Conservation (phyloP, 768 basidiomycete species). For the Tricholoma saponaceum region DNA sequence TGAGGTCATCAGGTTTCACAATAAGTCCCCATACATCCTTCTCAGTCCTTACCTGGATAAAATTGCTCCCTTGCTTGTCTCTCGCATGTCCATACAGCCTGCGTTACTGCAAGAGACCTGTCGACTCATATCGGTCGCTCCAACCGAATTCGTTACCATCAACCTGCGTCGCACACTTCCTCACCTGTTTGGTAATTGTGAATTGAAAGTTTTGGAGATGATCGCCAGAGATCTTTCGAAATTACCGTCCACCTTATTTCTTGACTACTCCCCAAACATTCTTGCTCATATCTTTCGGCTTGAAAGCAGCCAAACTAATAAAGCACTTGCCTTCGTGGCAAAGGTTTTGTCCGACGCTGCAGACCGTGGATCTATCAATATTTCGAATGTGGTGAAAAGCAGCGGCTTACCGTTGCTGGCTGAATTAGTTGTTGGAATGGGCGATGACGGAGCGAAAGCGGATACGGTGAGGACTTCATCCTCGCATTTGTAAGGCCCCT, state of each 20-base stretch:
- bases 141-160: slow-evolving; percentile 57
- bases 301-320: slow-evolving; percentile 49
- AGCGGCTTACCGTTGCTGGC: slow-evolving; percentile 68
- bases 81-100: slow-evolving; percentile 55
- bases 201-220: slow-evolving; percentile 52
- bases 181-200: slow-evolving; percentile 57
- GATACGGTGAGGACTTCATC: slow-evolving; percentile 36
- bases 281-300: slow-evolving; percentile 67
- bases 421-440: slow-evolving; percentile 73
- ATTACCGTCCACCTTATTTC: slow-evolving; percentile 44
- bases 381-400: slow-evolving; percentile 56
- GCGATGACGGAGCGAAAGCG: slow-evolving; percentile 52
- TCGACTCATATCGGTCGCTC: slow-evolving; percentile 57
- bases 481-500: background rate
- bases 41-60: slow-evolving; percentile 65
- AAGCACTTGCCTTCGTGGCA: slow-evolving; percentile 59
- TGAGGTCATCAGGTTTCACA: slow-evolving; percentile 50
- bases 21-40: slow-evolving; percentile 62
- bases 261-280: slow-evolving; percentile 55
- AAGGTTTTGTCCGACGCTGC: slow-evolving; percentile 51
- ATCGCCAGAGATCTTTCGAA: slow-evolving; percentile 52
- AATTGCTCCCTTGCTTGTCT: slow-evolving; percentile 62
- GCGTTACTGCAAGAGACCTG: slow-evolving; percentile 59
- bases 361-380: slow-evolving; percentile 31
- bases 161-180: slow-evolving; percentile 68